Percentiles rank a stretch among this genome's conserved stretches.
These are phyloP conservation scores for Penicillium odoratum DNA, from an alignment of 495 filamentous ascomycete genomes.

Conservation along the genomic window DNA sequence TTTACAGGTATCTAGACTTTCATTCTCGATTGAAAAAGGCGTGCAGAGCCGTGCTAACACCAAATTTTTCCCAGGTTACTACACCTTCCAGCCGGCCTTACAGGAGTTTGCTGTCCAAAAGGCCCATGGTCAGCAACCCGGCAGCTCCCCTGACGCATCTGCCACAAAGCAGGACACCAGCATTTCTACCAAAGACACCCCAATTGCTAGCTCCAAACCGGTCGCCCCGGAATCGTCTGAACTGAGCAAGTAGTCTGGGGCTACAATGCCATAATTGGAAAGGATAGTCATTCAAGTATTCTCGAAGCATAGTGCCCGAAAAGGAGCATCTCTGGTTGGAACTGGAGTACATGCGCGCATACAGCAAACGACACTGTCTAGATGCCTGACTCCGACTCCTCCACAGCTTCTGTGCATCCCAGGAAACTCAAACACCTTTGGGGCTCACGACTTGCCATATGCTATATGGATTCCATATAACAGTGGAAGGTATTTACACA, in stretches of 20 bases:
- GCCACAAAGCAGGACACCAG: not conserved
- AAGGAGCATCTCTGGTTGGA: not conserved
- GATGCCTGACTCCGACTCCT: not conserved
- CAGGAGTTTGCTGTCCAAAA: conserved; percentile 24
- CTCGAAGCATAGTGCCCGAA: not conserved
- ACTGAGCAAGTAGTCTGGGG: not conserved
- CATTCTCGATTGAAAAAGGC: no score
- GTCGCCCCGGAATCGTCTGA: not conserved
- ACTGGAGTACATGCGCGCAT: not conserved
- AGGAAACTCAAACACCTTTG: not conserved
- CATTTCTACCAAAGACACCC: not conserved
- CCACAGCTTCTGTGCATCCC: not conserved
- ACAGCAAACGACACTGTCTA: not conserved
- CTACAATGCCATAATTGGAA: not conserved
- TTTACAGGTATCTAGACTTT: conserved; percentile 32
- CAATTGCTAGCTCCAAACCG: conserved; percentile 2
- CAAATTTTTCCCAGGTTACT: conserved; percentile 30
- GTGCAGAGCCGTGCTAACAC: conserved; percentile 10
- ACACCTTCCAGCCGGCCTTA: conserved; percentile 33
- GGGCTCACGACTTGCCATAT: not conserved
- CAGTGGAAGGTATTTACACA: not conserved
- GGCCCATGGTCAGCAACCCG: conserved; percentile 7
- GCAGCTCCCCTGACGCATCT: not conserved
- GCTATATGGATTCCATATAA: not conserved
- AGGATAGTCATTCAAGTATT: not conserved